Evolutionary conservation across 352 stramenopile species (phyloP).

Genomic region (Phytophthora hibernalis): DNA sequence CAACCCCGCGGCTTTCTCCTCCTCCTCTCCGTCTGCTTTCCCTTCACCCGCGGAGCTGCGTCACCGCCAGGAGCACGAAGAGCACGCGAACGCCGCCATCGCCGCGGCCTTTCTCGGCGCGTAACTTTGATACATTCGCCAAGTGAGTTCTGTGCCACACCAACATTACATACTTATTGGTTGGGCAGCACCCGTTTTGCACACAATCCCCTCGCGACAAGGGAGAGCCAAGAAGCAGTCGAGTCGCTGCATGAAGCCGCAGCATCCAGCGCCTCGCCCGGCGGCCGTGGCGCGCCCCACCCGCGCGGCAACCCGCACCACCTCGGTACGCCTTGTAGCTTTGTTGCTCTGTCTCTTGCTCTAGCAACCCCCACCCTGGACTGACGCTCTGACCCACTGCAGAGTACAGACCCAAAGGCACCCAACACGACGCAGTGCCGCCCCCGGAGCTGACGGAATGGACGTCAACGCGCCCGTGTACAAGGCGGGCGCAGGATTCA

Average conservation of each 20-base stretch:
- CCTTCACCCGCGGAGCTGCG: neutral
- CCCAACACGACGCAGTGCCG: constrained; percentile 12
- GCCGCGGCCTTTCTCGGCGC: constrained; percentile 40
- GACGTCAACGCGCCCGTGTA: constrained; percentile 49
- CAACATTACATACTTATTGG: constrained; percentile 27
- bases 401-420: constrained; percentile 55
- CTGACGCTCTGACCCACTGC: too few species aligned
- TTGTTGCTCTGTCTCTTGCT: too few species aligned
- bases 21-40: neutral
- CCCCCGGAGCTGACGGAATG: constrained; percentile 42
- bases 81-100: constrained; percentile 38
- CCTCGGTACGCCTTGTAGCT: constrained; percentile 47
- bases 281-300: constrained; percentile 28
- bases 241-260: constrained; percentile 50
- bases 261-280: constrained; percentile 44
- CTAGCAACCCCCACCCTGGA: too few species aligned
- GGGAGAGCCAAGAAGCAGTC: constrained; percentile 39
- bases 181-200: constrained; percentile 30
- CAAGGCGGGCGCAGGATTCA: constrained; percentile 49
- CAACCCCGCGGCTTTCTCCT: neutral
- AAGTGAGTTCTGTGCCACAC: constrained; percentile 30
- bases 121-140: constrained; percentile 28
- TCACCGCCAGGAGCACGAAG: constrained; percentile 28
- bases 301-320: constrained; percentile 53
- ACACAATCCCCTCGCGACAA: constrained; percentile 26